These are phyloP conservation scores for Fagopyrum homotropicum DNA, from an alignment of 148 eudicot genomes.

Conservation along the genomic window DNA sequence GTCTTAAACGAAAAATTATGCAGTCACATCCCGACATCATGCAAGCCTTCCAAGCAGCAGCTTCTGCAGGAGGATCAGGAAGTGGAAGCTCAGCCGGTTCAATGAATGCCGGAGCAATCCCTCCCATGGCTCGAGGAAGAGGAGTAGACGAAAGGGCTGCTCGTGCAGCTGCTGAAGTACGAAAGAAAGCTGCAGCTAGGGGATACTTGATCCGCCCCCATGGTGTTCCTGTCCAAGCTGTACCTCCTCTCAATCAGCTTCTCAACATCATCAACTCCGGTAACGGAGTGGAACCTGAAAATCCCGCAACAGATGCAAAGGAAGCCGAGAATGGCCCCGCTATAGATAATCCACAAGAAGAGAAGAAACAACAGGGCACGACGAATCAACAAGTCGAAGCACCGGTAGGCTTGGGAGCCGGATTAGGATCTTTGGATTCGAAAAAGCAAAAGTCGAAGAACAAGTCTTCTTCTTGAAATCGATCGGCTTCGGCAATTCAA, in stretches of 20 bases:
- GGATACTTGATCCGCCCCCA: constrained; percentile 51
- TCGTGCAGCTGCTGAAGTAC: constrained; percentile 62
- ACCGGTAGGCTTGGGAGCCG: constrained; percentile 62
- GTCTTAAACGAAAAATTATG: neutral
- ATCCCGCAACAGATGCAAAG: constrained; percentile 14
- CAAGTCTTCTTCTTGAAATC: constrained; percentile 27
- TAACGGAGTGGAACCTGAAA: constrained; percentile 27
- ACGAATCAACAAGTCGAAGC: constrained; percentile 23
- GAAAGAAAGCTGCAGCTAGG: constrained; percentile 77
- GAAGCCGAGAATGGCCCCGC: constrained; percentile 9
- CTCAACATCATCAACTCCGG: constrained; percentile 40
- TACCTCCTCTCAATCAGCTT: constrained; percentile 47
- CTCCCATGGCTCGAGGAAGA: constrained; percentile 46
- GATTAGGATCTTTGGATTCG: constrained; percentile 52
- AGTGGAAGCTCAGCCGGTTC: constrained; percentile 30
- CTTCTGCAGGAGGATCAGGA: constrained; percentile 46
- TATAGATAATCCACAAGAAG: neutral
- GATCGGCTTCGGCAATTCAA: neutral
- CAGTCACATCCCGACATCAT: constrained; percentile 42
- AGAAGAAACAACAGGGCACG: constrained; percentile 2
- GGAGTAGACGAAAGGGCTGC: constrained; percentile 83
- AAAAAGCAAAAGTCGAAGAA: constrained; percentile 53
- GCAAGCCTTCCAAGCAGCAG: constrained; percentile 66
- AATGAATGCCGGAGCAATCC: constrained; percentile 18
- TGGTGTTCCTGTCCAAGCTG: constrained; percentile 45